Base-by-base conservation (phyloP, 1,139 yeast species). In the Kurtzmaniella quercitrusa region DNA sequence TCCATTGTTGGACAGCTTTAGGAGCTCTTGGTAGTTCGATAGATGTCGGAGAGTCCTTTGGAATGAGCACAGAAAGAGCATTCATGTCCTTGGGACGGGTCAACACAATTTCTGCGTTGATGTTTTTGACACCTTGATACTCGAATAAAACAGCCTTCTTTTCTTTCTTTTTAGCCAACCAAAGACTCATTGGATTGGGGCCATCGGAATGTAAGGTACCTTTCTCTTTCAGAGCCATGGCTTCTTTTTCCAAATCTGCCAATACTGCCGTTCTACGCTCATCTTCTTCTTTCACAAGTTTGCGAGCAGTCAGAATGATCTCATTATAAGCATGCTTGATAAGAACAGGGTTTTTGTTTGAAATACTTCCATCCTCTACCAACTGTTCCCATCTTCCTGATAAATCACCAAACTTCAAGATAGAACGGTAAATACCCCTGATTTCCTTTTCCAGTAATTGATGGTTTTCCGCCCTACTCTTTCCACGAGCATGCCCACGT, bases 1-100 rank as follows among this genome's bases (percentile, higher is more conserved):
- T 77, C 99, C 99, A 94, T 35, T 88, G 91, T 56, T 80, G 82
- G 5, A 89, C 98, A 20, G 84, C 82, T 64, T 91, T 91, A 15
- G 95, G 88, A 12, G 70, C 66, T 44, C 67, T 71, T 6, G 76
- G 77, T 39, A 91, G 72, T 42, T 68, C 74, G 59, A 86, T 87
- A 20, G 64, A 60, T 44, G 75, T 66, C 3, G 84, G 80, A 52
- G 80, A 78, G 14, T 74, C 81, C 38, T 64, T 65, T 9, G 88
- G 84, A 38, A 88, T 78, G 38, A 75, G 58, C 17, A 75, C 72
- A 40, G 78, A 79, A 45, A 94, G 66, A 21, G 82, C 61, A 41
- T 75, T 75, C 84, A 93, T 74, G 57, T 93, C 98, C 20, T 74
- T 77, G 0, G 97, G 96, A 51, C 98, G 80, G 47, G 82, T 80